Evolutionary conservation across 176 grass and related monocot species (phyloP).

Genomic region (Oryza meyeriana): DNA sequence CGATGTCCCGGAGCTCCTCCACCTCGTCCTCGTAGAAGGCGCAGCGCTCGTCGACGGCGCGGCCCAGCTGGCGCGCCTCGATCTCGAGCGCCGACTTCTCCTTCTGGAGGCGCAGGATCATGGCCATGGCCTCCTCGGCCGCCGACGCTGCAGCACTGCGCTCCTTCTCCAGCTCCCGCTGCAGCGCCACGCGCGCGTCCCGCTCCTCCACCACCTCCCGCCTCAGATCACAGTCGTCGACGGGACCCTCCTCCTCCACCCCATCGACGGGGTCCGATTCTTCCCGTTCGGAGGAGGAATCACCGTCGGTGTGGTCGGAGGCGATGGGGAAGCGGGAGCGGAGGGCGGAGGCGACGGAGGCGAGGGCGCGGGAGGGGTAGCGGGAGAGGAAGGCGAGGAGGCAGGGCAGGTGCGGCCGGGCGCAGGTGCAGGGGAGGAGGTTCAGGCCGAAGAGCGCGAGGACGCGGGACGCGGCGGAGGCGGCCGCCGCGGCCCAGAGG

Average conservation of each 20-base stretch:
- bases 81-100: conserved; percentile 81
- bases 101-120: conserved; percentile 94
- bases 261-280: background rate
- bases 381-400: conserved; percentile 26
- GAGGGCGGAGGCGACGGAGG: conserved; percentile 34
- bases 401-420: conserved; percentile 37
- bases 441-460: conserved; percentile 27
- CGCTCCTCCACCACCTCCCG: conserved; percentile 40
- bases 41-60: conserved; percentile 65
- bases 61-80: conserved; percentile 63
- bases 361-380: conserved; percentile 30
- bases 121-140: conserved; percentile 91
- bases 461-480: background rate
- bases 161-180: conserved; percentile 79
- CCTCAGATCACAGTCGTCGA: conserved; percentile 5
- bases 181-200: conserved; percentile 37
- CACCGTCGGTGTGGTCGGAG: background rate
- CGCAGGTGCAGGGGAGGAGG: conserved; percentile 55
- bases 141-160: conserved; percentile 71
- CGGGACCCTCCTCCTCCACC: background rate
- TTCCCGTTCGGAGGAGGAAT: background rate
- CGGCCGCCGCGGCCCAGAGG: conserved; percentile 48
- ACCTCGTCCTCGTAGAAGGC: conserved; percentile 79
- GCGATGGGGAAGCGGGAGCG: conserved; percentile 47
- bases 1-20: conserved; percentile 74